Evolutionary conservation across 139 green algal species (phyloP).

Genomic region (Picochlorum sp.): DNA sequence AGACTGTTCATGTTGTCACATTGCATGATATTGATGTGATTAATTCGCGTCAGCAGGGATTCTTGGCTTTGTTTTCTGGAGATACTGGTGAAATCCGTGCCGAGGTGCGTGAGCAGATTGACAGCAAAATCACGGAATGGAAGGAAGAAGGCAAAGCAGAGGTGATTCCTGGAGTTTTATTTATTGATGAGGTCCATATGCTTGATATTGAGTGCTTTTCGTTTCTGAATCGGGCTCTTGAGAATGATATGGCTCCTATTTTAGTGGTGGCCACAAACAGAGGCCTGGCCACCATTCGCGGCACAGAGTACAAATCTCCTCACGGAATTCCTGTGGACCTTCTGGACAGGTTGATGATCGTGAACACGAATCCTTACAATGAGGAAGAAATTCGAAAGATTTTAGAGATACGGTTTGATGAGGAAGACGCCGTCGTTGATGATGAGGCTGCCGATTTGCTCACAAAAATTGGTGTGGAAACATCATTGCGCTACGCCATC

Average conservation of each 20-base stretch:
- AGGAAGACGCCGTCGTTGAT: constrained; percentile 65
- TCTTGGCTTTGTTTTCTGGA: constrained; percentile 94
- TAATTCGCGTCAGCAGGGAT: constrained; percentile 74
- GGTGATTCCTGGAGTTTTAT: constrained; percentile 95
- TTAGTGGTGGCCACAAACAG: constrained; percentile 97
- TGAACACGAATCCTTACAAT: constrained; percentile 88
- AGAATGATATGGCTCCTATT: constrained; percentile 96
- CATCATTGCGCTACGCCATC: constrained; percentile 91
- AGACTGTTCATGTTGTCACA: constrained; percentile 95
- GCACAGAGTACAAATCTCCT: constrained; percentile 86
- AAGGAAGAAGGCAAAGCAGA: constrained; percentile 98
- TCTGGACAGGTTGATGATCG: constrained; percentile 97
- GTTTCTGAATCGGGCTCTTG: constrained; percentile 95
- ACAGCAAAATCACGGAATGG: constrained; percentile 78
- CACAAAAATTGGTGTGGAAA: constrained; percentile 93
- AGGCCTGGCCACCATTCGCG: constrained; percentile 92
- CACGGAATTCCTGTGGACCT: constrained; percentile 98
- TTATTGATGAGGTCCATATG: constrained; percentile 99
- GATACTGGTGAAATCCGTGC: constrained; percentile 96
- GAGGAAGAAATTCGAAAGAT: constrained; percentile 92
- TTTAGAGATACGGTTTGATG: constrained; percentile 76
- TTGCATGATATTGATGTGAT: constrained; percentile 56
- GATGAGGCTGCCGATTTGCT: constrained; percentile 92
- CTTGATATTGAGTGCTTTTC: constrained; percentile 99
- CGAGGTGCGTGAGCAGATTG: constrained; percentile 77